Evolutionary conservation across 805 yeast species (phyloP), one percentile per base, ranked within the genome.

Genomic region (Myxozyma monticola): DNA sequence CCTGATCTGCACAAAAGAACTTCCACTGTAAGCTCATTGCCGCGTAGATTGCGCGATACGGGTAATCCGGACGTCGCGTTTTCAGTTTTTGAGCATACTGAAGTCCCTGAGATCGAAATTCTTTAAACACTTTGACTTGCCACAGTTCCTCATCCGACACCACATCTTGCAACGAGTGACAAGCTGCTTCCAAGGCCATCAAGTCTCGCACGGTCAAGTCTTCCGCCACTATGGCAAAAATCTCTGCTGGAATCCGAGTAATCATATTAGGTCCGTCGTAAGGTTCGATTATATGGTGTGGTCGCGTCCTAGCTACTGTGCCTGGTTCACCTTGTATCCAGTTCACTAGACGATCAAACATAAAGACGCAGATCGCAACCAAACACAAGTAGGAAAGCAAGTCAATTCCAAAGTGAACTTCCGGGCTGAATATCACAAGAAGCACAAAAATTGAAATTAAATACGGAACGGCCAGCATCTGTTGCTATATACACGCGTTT

Each of bases 1-100:
- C 49, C 9, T 30, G 45, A 17, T 45, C 58, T 4, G 58, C 55
- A 37, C 58, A 54, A 34, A 35, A 54, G 40, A 20, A 24, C 21
- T 33, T 30, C 33, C 31, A 53, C 31, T 37, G 49, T 7, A 12
- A 18, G 17, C 21, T 20, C 47, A 43, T 43, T 7, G 47, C 47
- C 14, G 39, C 36, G 29, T 36, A 43, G 12, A 43, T 43, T 18
- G 39, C 43, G 25, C 37, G 42, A 17, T 21, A 30, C n/a, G 42
- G 34, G 38, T 6, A 15, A 4, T 20, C 29, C 31, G 31, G 4
- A 15, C 37, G 17, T 28, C 14, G 17, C 5, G 31, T 10, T 7
- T 30, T 37, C 5, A 45, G 37, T 15, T 46, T 33, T 14, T 37
- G 35, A 2, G 48, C 48, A 26, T 36, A 39, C 21, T 21, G 22